Conservation (phyloP, 2,329 filamentous ascomycete species). For the Chrysoporthe cubensis region DNA sequence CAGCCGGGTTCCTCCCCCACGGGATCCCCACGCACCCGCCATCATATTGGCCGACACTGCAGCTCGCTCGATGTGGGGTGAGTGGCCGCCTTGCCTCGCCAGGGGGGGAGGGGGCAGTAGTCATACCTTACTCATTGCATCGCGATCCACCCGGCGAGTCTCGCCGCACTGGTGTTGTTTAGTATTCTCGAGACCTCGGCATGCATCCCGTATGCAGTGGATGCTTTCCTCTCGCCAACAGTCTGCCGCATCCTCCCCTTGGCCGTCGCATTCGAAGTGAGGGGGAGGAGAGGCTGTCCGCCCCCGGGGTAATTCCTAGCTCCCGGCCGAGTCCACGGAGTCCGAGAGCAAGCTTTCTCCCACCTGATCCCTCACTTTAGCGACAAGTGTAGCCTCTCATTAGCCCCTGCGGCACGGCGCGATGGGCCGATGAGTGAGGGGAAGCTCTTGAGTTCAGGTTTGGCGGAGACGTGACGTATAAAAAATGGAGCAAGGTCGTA, state of each 20-base stretch:
- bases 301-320: not conserved
- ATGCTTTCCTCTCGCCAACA: not conserved
- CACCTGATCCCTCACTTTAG: not conserved
- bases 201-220: not conserved
- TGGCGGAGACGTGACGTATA: not conserved
- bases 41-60: not conserved
- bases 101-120: not conserved
- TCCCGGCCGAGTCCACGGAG: not conserved
- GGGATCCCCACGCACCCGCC: not conserved
- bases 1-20: not conserved
- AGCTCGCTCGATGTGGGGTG: not conserved
- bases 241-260: not conserved
- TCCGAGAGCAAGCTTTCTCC: not conserved
- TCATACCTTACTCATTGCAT: slow-evolving; percentile 22
- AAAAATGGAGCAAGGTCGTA: not conserved
- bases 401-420: not conserved
- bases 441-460: not conserved
- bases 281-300: not conserved
- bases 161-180: not conserved
- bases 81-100: not conserved
- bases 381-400: not conserved
- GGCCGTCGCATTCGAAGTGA: not conserved
- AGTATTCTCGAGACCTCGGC: not conserved
- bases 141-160: slow-evolving; percentile 1
- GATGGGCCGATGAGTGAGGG: not conserved